Conservation (phyloP, 2,329 filamentous ascomycete species). For the Neocatenulostroma microsporum region DNA sequence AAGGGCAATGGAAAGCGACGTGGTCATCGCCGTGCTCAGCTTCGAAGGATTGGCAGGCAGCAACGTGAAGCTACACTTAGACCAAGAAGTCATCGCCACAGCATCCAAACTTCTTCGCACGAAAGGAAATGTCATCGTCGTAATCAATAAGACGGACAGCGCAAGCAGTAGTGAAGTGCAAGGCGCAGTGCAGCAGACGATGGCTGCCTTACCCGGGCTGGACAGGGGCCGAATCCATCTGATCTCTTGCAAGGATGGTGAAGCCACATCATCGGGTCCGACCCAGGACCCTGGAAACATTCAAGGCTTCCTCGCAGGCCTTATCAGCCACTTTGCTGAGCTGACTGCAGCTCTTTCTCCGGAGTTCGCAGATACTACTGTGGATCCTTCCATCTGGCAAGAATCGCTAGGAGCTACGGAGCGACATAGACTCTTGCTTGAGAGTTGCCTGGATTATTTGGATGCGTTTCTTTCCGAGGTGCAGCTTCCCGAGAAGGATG, state of each 20-base stretch:
- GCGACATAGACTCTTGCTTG: conserved; percentile 74
- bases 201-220: conserved; percentile 37
- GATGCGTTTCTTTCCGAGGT: conserved; percentile 61
- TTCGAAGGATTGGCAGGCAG: conserved; percentile 48
- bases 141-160: conserved; percentile 55
- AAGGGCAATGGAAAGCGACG: conserved; percentile 73
- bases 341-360: conserved; percentile 54
- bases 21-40: conserved; percentile 74
- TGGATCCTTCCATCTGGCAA: conserved; percentile 61
- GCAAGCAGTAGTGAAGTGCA: conserved; percentile 29
- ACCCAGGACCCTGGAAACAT: conserved; percentile 49
- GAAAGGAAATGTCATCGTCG: conserved; percentile 50
- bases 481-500: conserved; percentile 16
- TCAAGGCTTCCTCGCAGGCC: conserved; percentile 56
- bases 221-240: conserved; percentile 44
- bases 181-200: conserved; percentile 24
- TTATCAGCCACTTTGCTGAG: conserved; percentile 59
- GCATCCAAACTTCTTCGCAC: conserved; percentile 43
- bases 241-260: conserved; percentile 58
- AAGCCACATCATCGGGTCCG: conserved; percentile 26
- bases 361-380: conserved; percentile 27
- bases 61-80: conserved; percentile 26
- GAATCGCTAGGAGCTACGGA: conserved; percentile 86
- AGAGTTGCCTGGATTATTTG: conserved; percentile 63
- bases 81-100: conserved; percentile 52